Evolutionary conservation across 306 rosid species (phyloP), one percentile per base, ranked within the genome.

Genomic region (Glycyrrhiza uralensis): DNA sequence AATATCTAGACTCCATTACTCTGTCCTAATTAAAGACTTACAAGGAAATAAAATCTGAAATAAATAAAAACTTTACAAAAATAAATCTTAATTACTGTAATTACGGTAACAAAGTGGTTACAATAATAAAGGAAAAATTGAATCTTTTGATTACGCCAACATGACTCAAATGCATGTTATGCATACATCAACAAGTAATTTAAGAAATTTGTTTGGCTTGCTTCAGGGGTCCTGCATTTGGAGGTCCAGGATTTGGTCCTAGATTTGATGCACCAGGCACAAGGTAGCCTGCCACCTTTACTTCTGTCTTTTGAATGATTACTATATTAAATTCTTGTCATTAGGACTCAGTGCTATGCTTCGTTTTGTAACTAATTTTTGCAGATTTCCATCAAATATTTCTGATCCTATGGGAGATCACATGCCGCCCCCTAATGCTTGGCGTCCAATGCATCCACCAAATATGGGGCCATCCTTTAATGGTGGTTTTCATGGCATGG

Each of bases 211-310:
- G 7, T 64, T 76, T 69, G 60, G 36, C 62, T 81, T 82, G 18
- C 10, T 7, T 35, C 80, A 85, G 92, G 89, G 84, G 88, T 76
- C 71, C 88, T 52, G 79, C 90, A 46, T 78, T 84, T 74, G 97
- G 93, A 51, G 85, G 91, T 78, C 87, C 96, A 17, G 92, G 94
- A 47, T 80, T 81, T 73, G 92, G 90, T 71, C 89, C 98, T 81
- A 87, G 86, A 60, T 85, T 84, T 83, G 96, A 91, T 77, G 72
- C 84, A 68, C 89, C 89, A 1, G 93, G 89, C 39, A 39, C 89
- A 28, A 87, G 93, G 98, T 90, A 85, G 77, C 63, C 44, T 9
- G 19, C 55, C 11, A 66, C 6, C 38, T 38, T 52, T 5, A 36
- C 50, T 60, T 60, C 20, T 56, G 73, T 49, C 44, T 50, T 49